Evolutionary conservation across 805 yeast genomes (phyloP), one percentile per base, ranked within the genome.

Genomic region (Millerozyma miso): DNA sequence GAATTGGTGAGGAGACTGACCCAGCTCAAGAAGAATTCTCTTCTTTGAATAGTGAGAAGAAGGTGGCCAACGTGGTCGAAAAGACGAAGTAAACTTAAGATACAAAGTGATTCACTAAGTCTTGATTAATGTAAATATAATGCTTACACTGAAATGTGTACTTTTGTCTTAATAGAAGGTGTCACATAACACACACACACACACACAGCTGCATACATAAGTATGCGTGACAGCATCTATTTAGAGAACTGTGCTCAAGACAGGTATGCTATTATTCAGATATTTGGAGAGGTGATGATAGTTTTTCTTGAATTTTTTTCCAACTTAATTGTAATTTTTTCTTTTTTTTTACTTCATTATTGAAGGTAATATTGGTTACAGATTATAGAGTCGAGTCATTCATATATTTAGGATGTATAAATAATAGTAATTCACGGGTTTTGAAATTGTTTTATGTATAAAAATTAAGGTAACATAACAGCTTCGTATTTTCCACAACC

Each of bases 1-100:
- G 51, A 15, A 42, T 58, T 37, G 54, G 49, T 6, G 51, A 44
- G 15, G 62, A 53, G 35, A 47, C 41, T 14, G 55, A 39, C 31
- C 23, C 44, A 5, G 31, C 40, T 20, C 17, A 15, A 8, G 34
- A 29, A 20, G 44, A 36, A 16, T 23, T 29, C 8, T 26, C 16
- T 13, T 40, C 43, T 14, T 36, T 17, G 34, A 40, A 12, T 32
- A 43, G 35, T 39, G 37, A 32, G 43, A 43, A 43, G 35, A 37
- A 32, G 38, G 14, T 15, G 7, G 34, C 29, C 29, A 23, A 23
- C 10, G 29, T 23, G 10, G 6, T 10, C 10, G 29, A 23, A 23
- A 23, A 6, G 6, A 10, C 29, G 10, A 23, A 23, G 29, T 23
- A 23, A 10, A 23, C 29, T 32, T 6, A 32, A 13, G 34, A 32